Conservation (phyloP, 2,329 filamentous ascomycete species). For the Camillea tinctor region DNA sequence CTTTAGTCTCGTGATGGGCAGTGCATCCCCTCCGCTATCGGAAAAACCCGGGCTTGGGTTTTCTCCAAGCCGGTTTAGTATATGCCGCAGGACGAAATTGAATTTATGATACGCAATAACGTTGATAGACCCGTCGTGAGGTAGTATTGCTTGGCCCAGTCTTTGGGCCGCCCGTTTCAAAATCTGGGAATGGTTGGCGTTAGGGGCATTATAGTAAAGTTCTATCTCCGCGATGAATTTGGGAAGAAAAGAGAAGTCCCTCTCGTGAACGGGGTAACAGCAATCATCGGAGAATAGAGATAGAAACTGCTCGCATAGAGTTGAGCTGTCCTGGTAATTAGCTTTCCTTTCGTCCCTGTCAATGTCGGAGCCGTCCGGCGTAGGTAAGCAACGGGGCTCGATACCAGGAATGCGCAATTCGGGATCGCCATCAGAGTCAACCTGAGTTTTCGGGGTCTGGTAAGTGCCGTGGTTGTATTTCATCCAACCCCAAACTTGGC, state of each 20-base stretch:
- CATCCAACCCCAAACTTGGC: slow-evolving; percentile 15
- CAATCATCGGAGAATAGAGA: slow-evolving; percentile 1
- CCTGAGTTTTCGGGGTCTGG: not conserved
- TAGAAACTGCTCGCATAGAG: not conserved
- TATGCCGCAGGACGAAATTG: not conserved
- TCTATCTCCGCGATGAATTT: not conserved
- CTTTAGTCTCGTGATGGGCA: not conserved
- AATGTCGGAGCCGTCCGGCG: slow-evolving; percentile 1
- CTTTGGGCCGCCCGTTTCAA: not conserved
- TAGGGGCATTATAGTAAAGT: not conserved
- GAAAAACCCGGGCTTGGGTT: not conserved
- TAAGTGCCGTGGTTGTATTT: slow-evolving; percentile 13
- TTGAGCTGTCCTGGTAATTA: not conserved
- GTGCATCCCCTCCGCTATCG: not conserved
- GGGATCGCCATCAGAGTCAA: not conserved
- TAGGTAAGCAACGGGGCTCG: not conserved
- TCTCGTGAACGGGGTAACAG: not conserved
- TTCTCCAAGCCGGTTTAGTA: not conserved
- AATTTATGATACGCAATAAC: slow-evolving; percentile 1
- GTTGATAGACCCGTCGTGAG: not conserved
- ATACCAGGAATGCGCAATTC: not conserved
- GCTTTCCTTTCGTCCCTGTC: not conserved
- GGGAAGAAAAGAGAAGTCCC: not conserved
- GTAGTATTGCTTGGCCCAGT: not conserved
- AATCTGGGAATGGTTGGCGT: not conserved